Evolutionary conservation across 768 basidiomycete genomes (phyloP).

Genomic region (Lactifluus hygrophoroides): DNA sequence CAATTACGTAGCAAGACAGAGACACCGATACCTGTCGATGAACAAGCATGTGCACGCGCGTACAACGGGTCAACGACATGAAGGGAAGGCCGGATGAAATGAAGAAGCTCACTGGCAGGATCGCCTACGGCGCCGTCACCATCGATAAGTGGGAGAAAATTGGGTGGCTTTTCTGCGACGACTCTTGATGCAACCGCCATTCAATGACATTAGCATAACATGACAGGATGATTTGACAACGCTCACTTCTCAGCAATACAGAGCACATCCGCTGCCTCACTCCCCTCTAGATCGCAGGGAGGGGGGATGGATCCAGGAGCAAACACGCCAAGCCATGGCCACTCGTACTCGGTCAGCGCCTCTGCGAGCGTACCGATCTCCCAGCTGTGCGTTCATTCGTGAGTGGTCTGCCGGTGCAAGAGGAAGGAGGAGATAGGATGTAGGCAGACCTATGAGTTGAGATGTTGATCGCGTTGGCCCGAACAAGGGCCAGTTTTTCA

Average conservation of each 20-base stretch:
- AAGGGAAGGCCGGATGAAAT: no score
- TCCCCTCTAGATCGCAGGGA: conserved; percentile 25
- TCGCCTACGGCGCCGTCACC: conserved; percentile 49
- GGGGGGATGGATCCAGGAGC: conserved; percentile 35
- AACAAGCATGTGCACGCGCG: not conserved
- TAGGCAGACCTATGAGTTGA: conserved; percentile 9
- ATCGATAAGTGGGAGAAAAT: conserved; percentile 36
- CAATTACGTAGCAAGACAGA: conserved; percentile 47
- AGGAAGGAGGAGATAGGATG: not conserved
- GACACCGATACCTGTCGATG: no score
- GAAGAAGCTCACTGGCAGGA: conserved; percentile 41
- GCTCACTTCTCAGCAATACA: conserved; percentile 34
- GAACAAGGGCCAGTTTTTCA: not conserved
- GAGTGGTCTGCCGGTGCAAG: not conserved
- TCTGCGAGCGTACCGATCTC: conserved; percentile 48
- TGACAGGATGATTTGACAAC: not conserved
- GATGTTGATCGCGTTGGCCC: conserved; percentile 7
- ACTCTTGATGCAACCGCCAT: conserved; percentile 25
- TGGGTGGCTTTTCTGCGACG: conserved; percentile 31
- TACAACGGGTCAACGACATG: not conserved
- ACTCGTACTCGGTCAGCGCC: conserved; percentile 44
- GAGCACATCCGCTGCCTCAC: conserved; percentile 34
- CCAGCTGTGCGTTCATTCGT: conserved; percentile 36
- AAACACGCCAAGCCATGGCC: conserved; percentile 44
- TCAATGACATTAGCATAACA: not conserved